Evolutionary conservation across 108 stramenopile genomes (phyloP).

Genomic region (Nannochloropsis granulata): DNA sequence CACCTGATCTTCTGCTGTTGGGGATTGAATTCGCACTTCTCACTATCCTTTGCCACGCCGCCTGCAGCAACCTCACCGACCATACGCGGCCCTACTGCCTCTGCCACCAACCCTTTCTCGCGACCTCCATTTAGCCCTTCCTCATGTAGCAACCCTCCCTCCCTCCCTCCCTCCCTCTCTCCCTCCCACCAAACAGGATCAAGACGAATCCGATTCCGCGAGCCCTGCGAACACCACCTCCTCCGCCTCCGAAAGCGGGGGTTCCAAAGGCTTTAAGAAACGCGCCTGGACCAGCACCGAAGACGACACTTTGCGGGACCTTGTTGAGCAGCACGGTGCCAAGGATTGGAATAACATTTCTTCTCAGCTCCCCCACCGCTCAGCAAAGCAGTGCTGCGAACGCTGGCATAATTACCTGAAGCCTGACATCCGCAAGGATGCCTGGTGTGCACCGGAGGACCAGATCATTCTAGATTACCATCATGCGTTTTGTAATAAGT

Average conservation of each 20-base stretch:
- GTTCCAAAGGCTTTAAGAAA: background rate
- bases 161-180: background rate
- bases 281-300: background rate
- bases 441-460: constrained; percentile 23
- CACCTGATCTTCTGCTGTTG: too few relatives aligned
- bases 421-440: constrained; percentile 7
- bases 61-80: too few relatives aligned
- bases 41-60: too few relatives aligned
- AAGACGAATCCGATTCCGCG: background rate
- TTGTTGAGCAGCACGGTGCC: constrained; percentile 6
- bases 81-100: too few relatives aligned
- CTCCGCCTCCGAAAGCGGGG: background rate
- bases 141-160: background rate
- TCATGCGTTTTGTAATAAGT: constrained; percentile 46
- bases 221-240: background rate
- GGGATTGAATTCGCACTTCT: too few relatives aligned
- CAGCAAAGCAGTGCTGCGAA: constrained; percentile 31
- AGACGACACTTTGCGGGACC: constrained; percentile 17
- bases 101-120: background rate
- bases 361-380: constrained; percentile 19
- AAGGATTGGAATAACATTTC: constrained; percentile 30
- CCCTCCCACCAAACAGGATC: background rate
- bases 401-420: constrained; percentile 28
- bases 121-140: background rate
- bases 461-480: background rate